Base-by-base conservation (phyloP, 495 filamentous ascomycete genomes). In the Penicillium coffeae region DNA sequence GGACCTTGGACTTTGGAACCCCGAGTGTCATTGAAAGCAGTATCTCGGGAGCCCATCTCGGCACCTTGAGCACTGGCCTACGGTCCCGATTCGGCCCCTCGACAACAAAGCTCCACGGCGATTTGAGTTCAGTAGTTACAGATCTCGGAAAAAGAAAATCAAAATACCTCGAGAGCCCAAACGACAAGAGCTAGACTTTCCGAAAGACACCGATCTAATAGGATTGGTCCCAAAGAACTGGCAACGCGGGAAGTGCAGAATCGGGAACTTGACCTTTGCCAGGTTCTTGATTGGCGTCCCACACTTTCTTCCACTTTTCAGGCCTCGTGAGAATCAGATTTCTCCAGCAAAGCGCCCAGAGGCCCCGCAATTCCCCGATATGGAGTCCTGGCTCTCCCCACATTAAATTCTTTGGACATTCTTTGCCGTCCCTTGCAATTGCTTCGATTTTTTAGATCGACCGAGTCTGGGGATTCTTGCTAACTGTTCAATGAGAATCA, bases 211-310 rank as follows among this genome's bases (percentile, higher is more conserved):
- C 14, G 32, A 27, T 21, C 38, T 27, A 36, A 22, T n/a, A 25
- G 14, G n/a, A 16, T 21, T 13, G 1, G 16, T 15, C 19, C 40
- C 33, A 42, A 40, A 35, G 41, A 45, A 45, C 42, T 35, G 19
- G 42, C 30, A 33, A 12, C 19, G 27, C 27, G 25, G 14, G 3
- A 39, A 12, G 33, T 37, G 22, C 45, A 30, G 32, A 48, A 36
- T 44, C 43, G 32, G 50, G 43, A 47, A 47, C 20, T 41, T 57
- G 47, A 57, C 54, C 41, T 51, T 45, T 52, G 44, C 50, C 42
- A 45, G 36, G 5, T 13, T 10, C 7, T 18, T 58, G 54, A 55
- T 60, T 57, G 54, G 53, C 14, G 47, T 38, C 40, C 49, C 49
- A 47, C 30, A 38, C 37, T 19, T 18, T 27, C 37, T 19, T 18